Conservation (phyloP, 306 rosid genomes). For the Cicer judaicum region DNA sequence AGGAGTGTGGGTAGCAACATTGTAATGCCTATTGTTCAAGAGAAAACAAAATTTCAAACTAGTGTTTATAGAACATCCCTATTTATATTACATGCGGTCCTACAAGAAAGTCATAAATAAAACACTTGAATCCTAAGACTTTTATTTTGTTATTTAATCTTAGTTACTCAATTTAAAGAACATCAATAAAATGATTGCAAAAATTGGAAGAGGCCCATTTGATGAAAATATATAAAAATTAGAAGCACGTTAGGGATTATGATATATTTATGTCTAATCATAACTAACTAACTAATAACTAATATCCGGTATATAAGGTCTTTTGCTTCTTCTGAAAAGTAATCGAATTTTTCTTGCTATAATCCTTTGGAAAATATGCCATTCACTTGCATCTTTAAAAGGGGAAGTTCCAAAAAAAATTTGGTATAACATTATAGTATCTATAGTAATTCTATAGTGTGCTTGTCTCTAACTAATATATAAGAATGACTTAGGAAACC, state of each 20-base stretch:
- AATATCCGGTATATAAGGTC: slow-evolving; percentile 79
- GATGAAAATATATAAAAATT: not conserved
- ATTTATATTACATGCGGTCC: not conserved
- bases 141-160: slow-evolving; percentile 24
- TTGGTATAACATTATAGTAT: slow-evolving; percentile 61
- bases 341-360: slow-evolving; percentile 91
- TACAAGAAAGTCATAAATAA: slow-evolving; percentile 25
- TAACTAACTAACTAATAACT: slow-evolving; percentile 57
- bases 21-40: not conserved
- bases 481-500: too few relatives aligned
- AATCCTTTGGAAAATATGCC: slow-evolving; percentile 98
- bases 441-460: too few relatives aligned
- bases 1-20: too few relatives aligned
- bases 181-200: not conserved
- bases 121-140: slow-evolving; percentile 11
- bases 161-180: slow-evolving; percentile 20
- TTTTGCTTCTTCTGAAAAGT: slow-evolving; percentile 85
- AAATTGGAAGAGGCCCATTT: slow-evolving; percentile 14
- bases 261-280: slow-evolving; percentile 6
- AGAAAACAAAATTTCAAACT: slow-evolving; percentile 4
- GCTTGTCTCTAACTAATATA: too few relatives aligned
- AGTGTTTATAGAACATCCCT: slow-evolving; percentile 7
- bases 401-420: slow-evolving; percentile 99
- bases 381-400: slow-evolving; percentile 95
- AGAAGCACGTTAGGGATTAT: slow-evolving; percentile 1